phyloP scores from a whole-genome alignment of 2,329 filamentous ascomycete species.

The Apiospora saccharicola region DNA sequence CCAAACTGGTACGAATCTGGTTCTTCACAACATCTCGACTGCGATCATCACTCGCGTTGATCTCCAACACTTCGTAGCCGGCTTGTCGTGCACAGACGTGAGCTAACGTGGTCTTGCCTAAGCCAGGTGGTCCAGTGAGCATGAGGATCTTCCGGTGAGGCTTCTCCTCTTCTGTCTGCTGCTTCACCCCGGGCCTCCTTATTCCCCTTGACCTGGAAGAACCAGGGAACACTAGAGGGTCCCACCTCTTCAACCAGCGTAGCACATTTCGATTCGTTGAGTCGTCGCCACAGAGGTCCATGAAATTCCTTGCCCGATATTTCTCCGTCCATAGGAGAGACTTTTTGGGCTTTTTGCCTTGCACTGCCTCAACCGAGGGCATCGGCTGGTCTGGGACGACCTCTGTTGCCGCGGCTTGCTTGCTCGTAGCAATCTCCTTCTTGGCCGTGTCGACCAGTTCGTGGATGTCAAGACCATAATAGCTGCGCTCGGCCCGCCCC shows the following conservation, averaged over 20 bases:
- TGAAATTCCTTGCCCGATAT: slow-evolving; percentile 90
- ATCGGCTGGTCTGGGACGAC: slow-evolving; percentile 46
- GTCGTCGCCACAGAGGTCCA: slow-evolving; percentile 94
- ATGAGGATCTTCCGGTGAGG: slow-evolving; percentile 87
- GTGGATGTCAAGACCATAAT: slow-evolving; percentile 94
- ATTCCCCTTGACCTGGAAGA: slow-evolving; percentile 65
- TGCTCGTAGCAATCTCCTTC: slow-evolving; percentile 58
- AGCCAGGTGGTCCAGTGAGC: slow-evolving; percentile 87
- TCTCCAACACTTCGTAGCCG: slow-evolving; percentile 95
- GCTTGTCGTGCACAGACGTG: slow-evolving; percentile 96
- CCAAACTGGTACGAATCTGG: slow-evolving; percentile 88
- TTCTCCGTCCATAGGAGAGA: slow-evolving; percentile 94
- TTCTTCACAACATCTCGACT: slow-evolving; percentile 90
- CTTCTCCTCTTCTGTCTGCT: slow-evolving; percentile 70
- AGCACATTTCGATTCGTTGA: slow-evolving; percentile 89
- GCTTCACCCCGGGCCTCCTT: slow-evolving; percentile 53
- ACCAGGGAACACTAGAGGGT: slow-evolving; percentile 88
- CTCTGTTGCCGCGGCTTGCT: slow-evolving; percentile 39
- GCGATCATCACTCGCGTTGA: slow-evolving; percentile 96
- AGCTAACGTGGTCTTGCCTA: slow-evolving; percentile 95
- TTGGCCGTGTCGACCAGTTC: slow-evolving; percentile 76
- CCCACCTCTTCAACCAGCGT: slow-evolving; percentile 94
- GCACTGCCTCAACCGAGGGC: slow-evolving; percentile 50
- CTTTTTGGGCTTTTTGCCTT: slow-evolving; percentile 51
- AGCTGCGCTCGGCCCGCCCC: slow-evolving; percentile 75